Base-by-base conservation (phyloP, 2,329 filamentous ascomycete genomes). In the Aspergillus pseudoterreus region DNA sequence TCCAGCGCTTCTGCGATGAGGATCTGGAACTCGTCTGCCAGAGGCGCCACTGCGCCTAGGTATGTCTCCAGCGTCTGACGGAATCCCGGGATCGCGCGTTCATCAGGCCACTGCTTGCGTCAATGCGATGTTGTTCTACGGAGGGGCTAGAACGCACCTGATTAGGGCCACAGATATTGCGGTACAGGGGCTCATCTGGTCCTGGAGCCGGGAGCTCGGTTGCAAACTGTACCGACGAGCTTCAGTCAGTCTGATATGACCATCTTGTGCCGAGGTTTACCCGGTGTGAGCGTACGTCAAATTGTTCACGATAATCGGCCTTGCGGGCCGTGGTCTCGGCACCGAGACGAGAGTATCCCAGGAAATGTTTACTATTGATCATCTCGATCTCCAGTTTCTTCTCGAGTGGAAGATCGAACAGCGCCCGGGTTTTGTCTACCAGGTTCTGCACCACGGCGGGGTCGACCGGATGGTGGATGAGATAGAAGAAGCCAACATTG, bases 341-440 rank as follows among this genome's bases (percentile, higher is more conserved):
- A 3, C 67, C 67, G 1, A 71, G 60, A 30, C 61, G 60, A 2
- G 67, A 67, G 49, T 71, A 71, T 14, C 69, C 69, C 14, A 71
- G 57, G 22, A 71, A 71, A 47, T 71, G 68, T 27, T 65, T 67
- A 49, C 65, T 70, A 38, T 71, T 66, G 12, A 70, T 61, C 68
- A 71, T 79, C 56, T 74, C 75, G 2, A 78, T 76, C 36, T 77
- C 70, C 51, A 78, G 66, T 55, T 78, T 79, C 55, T 74, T 75
- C 50, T 76, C 69, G 4, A 71, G 61, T 0, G 74, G 68, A 2
- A 77, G 58, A 2, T 69, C 60, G 49, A 79, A 79, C 49, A 79
- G 73, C 1, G 65, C 60, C 24, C 71, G 68, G 1, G 71, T 70
- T 50, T 75, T 72, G 39, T 63, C 24, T 21, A 74, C 69, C 1